These are phyloP conservation scores for Fallopia convolvulus DNA, from an alignment of 148 eudicot species.

Conservation along the genomic window DNA sequence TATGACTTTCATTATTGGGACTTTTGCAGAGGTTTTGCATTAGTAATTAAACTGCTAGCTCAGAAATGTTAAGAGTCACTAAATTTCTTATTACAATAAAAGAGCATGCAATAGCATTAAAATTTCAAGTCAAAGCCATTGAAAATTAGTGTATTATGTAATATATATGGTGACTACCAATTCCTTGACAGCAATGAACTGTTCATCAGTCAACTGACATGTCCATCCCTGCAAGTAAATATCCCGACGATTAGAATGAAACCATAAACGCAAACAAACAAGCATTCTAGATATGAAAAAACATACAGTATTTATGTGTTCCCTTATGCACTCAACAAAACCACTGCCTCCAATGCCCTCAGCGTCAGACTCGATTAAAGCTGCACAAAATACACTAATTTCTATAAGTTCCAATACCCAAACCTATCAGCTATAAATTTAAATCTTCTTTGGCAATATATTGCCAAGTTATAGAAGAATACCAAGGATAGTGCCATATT, in stretches of 20 bases:
- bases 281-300: constrained; percentile 4
- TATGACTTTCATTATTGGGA: neutral
- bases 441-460: neutral
- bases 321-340: constrained; percentile 96
- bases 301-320: constrained; percentile 93
- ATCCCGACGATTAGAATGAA: constrained; percentile 14
- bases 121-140: neutral
- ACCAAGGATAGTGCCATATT: constrained; percentile 98
- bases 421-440: neutral
- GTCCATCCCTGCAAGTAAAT: constrained; percentile 65
- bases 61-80: neutral
- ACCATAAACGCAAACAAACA: neutral
- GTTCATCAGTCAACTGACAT: constrained; percentile 89
- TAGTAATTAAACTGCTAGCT: neutral
- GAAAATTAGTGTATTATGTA: neutral
- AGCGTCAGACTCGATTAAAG: constrained; percentile 96
- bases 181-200: constrained; percentile 99
- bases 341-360: constrained; percentile 99
- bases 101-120: neutral
- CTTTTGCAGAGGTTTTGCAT: neutral
- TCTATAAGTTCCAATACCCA: neutral
- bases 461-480: constrained; percentile 16
- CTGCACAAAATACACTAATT: constrained; percentile 39
- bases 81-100: neutral
- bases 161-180: constrained; percentile 38